Conservation (phyloP, 2,329 filamentous ascomycete genomes). For the Fusarium vanettenii region DNA sequence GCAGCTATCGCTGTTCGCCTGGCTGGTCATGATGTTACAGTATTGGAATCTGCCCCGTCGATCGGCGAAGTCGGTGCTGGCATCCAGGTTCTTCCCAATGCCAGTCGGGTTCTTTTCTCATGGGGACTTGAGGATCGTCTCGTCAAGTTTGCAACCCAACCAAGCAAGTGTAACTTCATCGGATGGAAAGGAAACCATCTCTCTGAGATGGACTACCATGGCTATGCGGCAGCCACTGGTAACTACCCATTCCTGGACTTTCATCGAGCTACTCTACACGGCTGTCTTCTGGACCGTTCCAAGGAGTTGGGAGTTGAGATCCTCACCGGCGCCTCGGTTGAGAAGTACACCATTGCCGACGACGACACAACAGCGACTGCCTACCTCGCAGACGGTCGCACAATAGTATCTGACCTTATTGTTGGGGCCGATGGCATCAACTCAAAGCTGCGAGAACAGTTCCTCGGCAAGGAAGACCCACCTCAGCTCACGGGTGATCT, state of each 20-base stretch:
- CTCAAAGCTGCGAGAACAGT: slow-evolving; percentile 50
- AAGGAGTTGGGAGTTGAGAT: slow-evolving; percentile 52
- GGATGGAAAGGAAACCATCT: slow-evolving; percentile 42
- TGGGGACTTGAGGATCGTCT: slow-evolving; percentile 39
- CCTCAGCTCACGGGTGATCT: slow-evolving; percentile 65
- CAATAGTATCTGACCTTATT: slow-evolving; percentile 55
- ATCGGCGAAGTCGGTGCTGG: slow-evolving; percentile 45
- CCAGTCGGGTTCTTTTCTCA: slow-evolving; percentile 34
- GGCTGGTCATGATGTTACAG: slow-evolving; percentile 41
- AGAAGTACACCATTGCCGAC: slow-evolving; percentile 10
- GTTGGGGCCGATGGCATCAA: slow-evolving; percentile 60
- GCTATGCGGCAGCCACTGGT: slow-evolving; percentile 32
- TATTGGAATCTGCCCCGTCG: slow-evolving; percentile 36
- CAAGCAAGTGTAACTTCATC: slow-evolving; percentile 41
- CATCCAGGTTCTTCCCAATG: slow-evolving; percentile 43
- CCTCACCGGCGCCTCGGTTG: slow-evolving; percentile 36
- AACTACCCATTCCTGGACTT: slow-evolving; percentile 57
- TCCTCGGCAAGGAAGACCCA: slow-evolving; percentile 57
- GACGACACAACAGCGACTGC: slow-evolving; percentile 26
- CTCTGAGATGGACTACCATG: slow-evolving; percentile 39
- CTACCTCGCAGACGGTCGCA: slow-evolving; percentile 46
- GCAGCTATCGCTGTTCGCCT: slow-evolving; percentile 40
- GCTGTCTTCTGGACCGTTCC: slow-evolving; percentile 54
- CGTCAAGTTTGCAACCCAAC: slow-evolving; percentile 32
- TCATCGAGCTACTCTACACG: slow-evolving; percentile 62